Evolutionary conservation across 495 filamentous ascomycete species (phyloP), one percentile per base, ranked within the genome.

Genomic region (Elasticomyces elasticus): DNA sequence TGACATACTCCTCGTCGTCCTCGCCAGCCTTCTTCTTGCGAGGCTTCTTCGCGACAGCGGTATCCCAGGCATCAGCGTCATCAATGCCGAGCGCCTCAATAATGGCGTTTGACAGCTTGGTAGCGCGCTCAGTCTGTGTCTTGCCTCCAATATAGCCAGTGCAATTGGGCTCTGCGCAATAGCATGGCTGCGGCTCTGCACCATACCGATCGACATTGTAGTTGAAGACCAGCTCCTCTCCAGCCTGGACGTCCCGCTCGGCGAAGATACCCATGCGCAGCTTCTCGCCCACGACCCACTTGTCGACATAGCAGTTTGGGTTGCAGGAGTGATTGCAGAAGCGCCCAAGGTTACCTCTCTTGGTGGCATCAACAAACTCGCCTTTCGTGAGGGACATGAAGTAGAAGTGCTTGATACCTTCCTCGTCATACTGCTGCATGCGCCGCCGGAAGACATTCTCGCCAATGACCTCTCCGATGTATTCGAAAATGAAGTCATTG

Each of bases 311-410:
- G 71, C 91, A 96, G 63, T 99, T 99, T 0, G 92, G 92, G 65
- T 92, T 95, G 77, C 92, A 99, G 22, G 94, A 97, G 61, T 99
- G 92, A 66, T 99, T 99, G 76, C 94, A 97, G 65, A 99, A 99
- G 20, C 92, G 82, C 33, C 90, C 92, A 13, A 99, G 78, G 64
- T 96, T 95, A 33, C 92, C 92, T 65, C 86, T 94, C 65, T 94
- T 96, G 26, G 92, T 99, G 11, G 92, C 92, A 69, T 99, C 92
- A 53, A 99, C 87, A 61, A 97, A 99, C 71, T 97, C 91, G 60
- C 82, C 86, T 69, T 94, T 94, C 65, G 80, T 91, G 52, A 99
- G 82, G 33, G 94, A 97, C 92, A 99, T 99, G 71, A 99, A 99
- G 69, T 99, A 99, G 66, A 99, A 99, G 69, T 99, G 92, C 66